phyloP scores from a whole-genome alignment of 2,329 filamentous ascomycete genomes.

The Colletotrichum lentis region DNA sequence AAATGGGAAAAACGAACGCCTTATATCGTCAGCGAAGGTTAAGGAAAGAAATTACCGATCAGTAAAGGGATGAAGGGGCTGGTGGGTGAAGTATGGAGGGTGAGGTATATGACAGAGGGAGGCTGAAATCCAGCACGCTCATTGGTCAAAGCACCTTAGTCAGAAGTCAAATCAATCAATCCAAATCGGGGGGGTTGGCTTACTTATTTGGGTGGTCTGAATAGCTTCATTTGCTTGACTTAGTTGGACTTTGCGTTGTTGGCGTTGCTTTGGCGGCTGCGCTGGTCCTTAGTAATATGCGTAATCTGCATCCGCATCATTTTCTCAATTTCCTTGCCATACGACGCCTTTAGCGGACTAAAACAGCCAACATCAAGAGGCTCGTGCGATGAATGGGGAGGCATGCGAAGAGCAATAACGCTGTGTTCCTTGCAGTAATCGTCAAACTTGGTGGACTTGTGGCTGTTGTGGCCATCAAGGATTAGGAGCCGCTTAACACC shows the following conservation, averaged over 20 bases:
- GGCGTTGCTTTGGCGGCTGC: constrained; percentile 2
- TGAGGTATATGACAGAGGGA: constrained; percentile 1
- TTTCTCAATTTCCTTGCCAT: too few species aligned
- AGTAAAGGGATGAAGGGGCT: not conserved
- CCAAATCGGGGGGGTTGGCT: constrained; percentile 1
- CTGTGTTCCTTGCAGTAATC: too few species aligned
- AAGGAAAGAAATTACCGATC: not conserved
- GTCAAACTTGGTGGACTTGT: too few species aligned
- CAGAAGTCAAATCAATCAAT: constrained; percentile 2
- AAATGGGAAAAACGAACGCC: not conserved
- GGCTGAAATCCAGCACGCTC: constrained; percentile 5
- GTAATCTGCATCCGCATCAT: too few species aligned
- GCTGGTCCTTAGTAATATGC: not conserved
- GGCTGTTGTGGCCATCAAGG: too few species aligned
- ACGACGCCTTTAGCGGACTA: too few species aligned
- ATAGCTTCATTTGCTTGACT: constrained; percentile 6
- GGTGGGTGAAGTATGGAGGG: not conserved
- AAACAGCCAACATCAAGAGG: too few species aligned
- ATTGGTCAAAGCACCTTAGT: constrained; percentile 1
- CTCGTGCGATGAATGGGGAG: too few species aligned
- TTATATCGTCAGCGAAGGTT: not conserved
- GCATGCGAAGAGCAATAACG: too few species aligned
- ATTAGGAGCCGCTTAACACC: too few species aligned
- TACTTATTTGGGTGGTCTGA: not conserved
- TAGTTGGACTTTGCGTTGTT: constrained; percentile 3